Conservation (phyloP, 768 basidiomycete species). For the Mycena polygramma region DNA sequence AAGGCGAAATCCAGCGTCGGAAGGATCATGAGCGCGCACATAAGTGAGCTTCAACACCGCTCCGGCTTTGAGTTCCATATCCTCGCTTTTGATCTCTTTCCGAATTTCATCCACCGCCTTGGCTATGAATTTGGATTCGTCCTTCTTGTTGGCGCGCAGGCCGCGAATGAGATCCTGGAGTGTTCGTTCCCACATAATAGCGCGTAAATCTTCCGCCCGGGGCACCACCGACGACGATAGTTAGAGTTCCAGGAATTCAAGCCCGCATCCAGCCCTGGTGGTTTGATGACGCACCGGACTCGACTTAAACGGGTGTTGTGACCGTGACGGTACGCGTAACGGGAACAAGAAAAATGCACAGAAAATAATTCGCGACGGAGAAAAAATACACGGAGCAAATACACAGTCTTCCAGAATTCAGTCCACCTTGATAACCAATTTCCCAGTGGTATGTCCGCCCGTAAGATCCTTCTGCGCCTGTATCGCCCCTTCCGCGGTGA, state of each 20-base stretch:
- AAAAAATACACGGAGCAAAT: neutral
- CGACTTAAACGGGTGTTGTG: too few relatives aligned
- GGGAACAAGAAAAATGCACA: too few relatives aligned
- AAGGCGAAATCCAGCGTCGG: slow-evolving; percentile 32
- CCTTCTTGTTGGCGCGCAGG: slow-evolving; percentile 93
- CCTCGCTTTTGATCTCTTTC: slow-evolving; percentile 90
- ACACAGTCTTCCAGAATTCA: too few relatives aligned
- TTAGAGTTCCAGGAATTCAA: slow-evolving; percentile 15
- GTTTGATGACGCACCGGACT: slow-evolving; percentile 3
- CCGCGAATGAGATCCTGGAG: slow-evolving; percentile 96
- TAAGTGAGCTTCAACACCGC: slow-evolving; percentile 97
- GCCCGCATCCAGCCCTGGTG: slow-evolving; percentile 1
- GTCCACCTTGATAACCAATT: slow-evolving; percentile 73
- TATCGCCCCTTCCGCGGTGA: slow-evolving; percentile 83
- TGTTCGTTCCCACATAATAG: slow-evolving; percentile 93
- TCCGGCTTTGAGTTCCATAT: slow-evolving; percentile 97
- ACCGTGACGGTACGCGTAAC: too few relatives aligned
- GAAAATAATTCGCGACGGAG: too few relatives aligned
- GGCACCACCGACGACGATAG: slow-evolving; percentile 8
- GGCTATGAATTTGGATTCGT: slow-evolving; percentile 92
- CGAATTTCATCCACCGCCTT: slow-evolving; percentile 96
- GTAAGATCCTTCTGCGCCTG: slow-evolving; percentile 85
- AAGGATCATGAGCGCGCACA: slow-evolving; percentile 62
- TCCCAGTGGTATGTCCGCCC: slow-evolving; percentile 85
- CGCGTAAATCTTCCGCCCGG: slow-evolving; percentile 31